A percentile compares a stretch with the other conserved stretches of the same genome.
phyloP scores from a whole-genome alignment of 345 rosid species.

The Eucalyptus curtisii region DNA sequence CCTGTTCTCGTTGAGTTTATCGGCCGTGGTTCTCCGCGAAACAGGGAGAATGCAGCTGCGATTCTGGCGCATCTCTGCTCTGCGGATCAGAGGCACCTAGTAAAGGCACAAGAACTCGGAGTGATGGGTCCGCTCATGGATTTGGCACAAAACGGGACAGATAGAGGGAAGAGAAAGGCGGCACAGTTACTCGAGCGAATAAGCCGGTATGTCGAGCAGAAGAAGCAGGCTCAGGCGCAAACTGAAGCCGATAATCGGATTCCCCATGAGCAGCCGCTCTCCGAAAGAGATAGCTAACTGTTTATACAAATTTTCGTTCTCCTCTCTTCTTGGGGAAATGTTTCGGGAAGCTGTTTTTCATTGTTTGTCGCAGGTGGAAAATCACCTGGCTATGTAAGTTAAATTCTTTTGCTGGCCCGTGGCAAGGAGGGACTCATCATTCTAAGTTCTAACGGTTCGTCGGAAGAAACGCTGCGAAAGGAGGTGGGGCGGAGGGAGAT shows the following conservation, averaged over 20 bases:
- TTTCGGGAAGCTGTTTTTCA: background rate
- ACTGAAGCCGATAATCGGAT: background rate
- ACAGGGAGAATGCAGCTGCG: conserved; percentile 32
- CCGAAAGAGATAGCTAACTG: background rate
- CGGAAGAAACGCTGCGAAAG: background rate
- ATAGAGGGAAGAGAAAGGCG: conserved; percentile 86
- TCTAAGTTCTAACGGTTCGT: background rate
- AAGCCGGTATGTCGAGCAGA: conserved; percentile 52
- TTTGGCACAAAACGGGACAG: conserved; percentile 76
- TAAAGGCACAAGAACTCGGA: conserved; percentile 62
- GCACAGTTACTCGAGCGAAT: conserved; percentile 71
- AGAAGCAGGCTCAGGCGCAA: conserved; percentile 23
- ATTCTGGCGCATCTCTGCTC: conserved; percentile 57
- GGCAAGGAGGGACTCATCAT: background rate
- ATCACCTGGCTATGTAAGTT: background rate
- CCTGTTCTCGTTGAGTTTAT: conserved; percentile 23
- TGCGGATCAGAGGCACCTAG: conserved; percentile 54
- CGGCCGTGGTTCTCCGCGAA: conserved; percentile 21
- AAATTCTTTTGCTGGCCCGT: background rate
- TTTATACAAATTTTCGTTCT: background rate
- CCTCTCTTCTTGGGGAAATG: background rate
- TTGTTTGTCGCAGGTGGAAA: background rate
- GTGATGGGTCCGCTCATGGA: conserved; percentile 55
- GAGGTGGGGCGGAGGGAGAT: background rate
- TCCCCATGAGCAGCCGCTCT: background rate